Evolutionary conservation across 805 yeast species (phyloP).

Genomic region (Teunomyces pallodes): DNA sequence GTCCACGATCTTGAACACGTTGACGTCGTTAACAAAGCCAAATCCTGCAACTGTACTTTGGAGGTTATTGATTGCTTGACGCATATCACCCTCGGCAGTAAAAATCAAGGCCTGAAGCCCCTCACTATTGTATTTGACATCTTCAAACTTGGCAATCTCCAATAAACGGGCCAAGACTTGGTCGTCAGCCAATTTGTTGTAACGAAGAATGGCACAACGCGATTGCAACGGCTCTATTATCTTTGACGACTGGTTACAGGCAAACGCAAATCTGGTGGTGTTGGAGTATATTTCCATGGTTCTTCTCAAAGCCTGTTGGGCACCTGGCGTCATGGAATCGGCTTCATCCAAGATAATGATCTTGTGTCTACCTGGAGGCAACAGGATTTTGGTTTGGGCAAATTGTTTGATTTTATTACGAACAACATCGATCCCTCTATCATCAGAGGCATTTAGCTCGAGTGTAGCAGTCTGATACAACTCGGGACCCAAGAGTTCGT

Average conservation of each 20-base stretch:
- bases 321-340: constrained; percentile 95
- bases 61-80: constrained; percentile 92
- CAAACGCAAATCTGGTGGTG: constrained; percentile 97
- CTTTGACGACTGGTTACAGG: constrained; percentile 91
- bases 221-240: constrained; percentile 96
- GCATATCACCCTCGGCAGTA: constrained; percentile 98
- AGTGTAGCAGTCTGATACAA: constrained; percentile 77
- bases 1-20: constrained; percentile 93
- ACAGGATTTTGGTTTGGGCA: constrained; percentile 87
- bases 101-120: constrained; percentile 91
- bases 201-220: constrained; percentile 91
- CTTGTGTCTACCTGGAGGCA: constrained; percentile 90
- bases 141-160: constrained; percentile 66
- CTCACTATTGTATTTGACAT: constrained; percentile 77
- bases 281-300: constrained; percentile 96
- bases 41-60: constrained; percentile 95
- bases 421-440: constrained; percentile 95
- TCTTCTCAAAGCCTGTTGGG: constrained; percentile 90
- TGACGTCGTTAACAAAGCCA: constrained; percentile 84
- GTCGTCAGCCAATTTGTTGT: constrained; percentile 74
- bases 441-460: constrained; percentile 95
- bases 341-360: constrained; percentile 93
- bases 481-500: constrained; percentile 69
- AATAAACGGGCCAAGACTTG: constrained; percentile 77
- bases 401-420: constrained; percentile 91